Percentiles rank a stretch among this genome's conserved stretches.
Evolutionary conservation across 805 yeast genomes (phyloP).

Genomic region (Lipomyces starkeyi): DNA sequence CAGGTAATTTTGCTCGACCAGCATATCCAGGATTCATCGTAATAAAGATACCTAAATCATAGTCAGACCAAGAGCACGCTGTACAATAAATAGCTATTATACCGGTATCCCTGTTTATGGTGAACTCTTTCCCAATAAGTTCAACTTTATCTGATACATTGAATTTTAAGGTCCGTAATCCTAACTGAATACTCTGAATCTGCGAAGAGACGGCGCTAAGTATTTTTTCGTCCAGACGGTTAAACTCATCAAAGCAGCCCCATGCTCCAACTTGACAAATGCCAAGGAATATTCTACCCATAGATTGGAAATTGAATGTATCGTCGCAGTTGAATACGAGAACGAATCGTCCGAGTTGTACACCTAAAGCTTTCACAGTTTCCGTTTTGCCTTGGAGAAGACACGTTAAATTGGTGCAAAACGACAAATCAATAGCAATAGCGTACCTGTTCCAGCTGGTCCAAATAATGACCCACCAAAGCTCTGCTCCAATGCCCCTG

Average conservation of each 20-base stretch:
- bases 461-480: slow-evolving; percentile 93
- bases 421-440: neutral
- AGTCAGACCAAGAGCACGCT: neutral
- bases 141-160: slow-evolving; percentile 31
- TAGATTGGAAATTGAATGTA: slow-evolving; percentile 77
- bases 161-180: slow-evolving; percentile 46
- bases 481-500: slow-evolving; percentile 72
- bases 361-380: slow-evolving; percentile 82
- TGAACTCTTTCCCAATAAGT: slow-evolving; percentile 39
- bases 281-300: slow-evolving; percentile 78
- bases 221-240: slow-evolving; percentile 71
- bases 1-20: slow-evolving; percentile 84
- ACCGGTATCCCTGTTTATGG: slow-evolving; percentile 41
- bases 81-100: neutral
- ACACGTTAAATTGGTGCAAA: neutral
- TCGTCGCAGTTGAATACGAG: slow-evolving; percentile 92
- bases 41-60: slow-evolving; percentile 68
- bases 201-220: slow-evolving; percentile 86
- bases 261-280: slow-evolving; percentile 84
- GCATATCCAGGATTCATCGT: slow-evolving; percentile 91
- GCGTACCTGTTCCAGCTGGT: slow-evolving; percentile 90
- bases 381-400: slow-evolving; percentile 67
- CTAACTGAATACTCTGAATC: slow-evolving; percentile 70
- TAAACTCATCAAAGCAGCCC: slow-evolving; percentile 97
- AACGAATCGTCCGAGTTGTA: slow-evolving; percentile 77